These are phyloP conservation scores for Pseudocercospora crystallina DNA, from an alignment of 2,329 filamentous ascomycete genomes.

Conservation along the genomic window DNA sequence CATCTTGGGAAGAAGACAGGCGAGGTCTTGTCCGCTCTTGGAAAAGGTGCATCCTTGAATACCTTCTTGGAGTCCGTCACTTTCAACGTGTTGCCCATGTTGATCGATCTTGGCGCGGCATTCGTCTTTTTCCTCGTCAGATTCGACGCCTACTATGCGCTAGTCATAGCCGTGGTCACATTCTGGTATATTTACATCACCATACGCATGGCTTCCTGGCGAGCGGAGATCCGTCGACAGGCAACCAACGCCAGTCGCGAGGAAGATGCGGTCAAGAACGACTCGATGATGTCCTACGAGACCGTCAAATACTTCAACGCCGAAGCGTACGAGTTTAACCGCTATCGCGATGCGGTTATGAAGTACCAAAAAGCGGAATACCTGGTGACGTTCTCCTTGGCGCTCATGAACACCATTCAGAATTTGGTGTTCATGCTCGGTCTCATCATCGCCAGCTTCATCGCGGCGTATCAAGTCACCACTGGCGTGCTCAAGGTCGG, in stretches of 20 bases:
- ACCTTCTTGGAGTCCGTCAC: slow-evolving; percentile 95
- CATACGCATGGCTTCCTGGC: slow-evolving; percentile 90
- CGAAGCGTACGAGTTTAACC: slow-evolving; percentile 57
- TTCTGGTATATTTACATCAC: slow-evolving; percentile 97
- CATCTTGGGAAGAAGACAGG: slow-evolving; percentile 95
- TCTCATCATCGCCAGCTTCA: slow-evolving; percentile 67
- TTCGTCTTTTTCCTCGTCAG: slow-evolving; percentile 74
- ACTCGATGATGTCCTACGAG: slow-evolving; percentile 98
- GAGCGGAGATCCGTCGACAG: slow-evolving; percentile 83
- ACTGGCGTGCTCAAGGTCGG: slow-evolving; percentile 61
- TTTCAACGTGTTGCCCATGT: slow-evolving; percentile 92
- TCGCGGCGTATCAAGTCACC: slow-evolving; percentile 69
- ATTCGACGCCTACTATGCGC: slow-evolving; percentile 86
- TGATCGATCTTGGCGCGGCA: slow-evolving; percentile 83
- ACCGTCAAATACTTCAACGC: slow-evolving; percentile 67
- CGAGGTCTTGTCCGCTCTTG: slow-evolving; percentile 90
- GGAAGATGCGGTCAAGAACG: slow-evolving; percentile 97
- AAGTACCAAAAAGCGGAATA: slow-evolving; percentile 60
- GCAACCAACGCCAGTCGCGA: slow-evolving; percentile 95
- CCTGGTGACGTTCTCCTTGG: slow-evolving; percentile 56
- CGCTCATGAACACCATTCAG: slow-evolving; percentile 61
- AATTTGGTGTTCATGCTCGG: slow-evolving; percentile 64
- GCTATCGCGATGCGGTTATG: slow-evolving; percentile 57
- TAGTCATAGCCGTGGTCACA: slow-evolving; percentile 85
- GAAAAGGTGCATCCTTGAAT: slow-evolving; percentile 95